Evolutionary conservation across 345 rosid species (phyloP), one percentile per base, ranked within the genome.

Genomic region (Syzygium oleosum): DNA sequence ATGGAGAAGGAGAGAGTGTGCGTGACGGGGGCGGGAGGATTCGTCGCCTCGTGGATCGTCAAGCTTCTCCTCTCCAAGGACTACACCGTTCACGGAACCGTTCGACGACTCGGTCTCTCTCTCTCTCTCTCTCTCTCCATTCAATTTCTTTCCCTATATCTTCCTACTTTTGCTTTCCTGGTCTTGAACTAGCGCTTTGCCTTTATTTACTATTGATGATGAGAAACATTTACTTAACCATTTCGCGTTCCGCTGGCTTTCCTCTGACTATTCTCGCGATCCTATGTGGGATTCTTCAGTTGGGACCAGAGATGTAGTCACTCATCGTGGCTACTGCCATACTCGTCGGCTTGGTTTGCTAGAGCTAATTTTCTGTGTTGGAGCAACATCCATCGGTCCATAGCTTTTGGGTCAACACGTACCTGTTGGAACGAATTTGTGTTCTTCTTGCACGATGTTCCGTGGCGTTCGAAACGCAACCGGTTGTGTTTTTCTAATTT

Each of bases 11-110:
- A 87, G 79, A 90, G 52, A 53, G 93, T 95, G 27, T 94, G 99
- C 51, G 95, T 94, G 8, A 96, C 93, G 5, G 99, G 99, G 27
- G 98, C 96, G 3, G 96, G 96, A 84, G 98, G 98, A 5, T 93
- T 89, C 89, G 19, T 96, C 2, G 96, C 92, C 49, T 94, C 98
- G 7, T 93, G 96, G 96, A 87, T 95, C 51, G 95, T 94, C 34
- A 90, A 94, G 89, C 91, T 91, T 88, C 97, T 94, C 55, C 95
- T 93, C 80, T 94, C 95, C 54, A 90, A 88, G 29, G 89, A 87
- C 87, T 95, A 91, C 90, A 9, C 61, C 46, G 97, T 95, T 87
- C 95, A 93, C 56, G 97, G 93, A 89, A 95, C 96, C 52, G 91
- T 92, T 38, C 91, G 98, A 93, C 92, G 92, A 22, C 96, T 95